Conservation (phyloP, 805 yeast genomes). For the Wickerhamiella azymoides region DNA sequence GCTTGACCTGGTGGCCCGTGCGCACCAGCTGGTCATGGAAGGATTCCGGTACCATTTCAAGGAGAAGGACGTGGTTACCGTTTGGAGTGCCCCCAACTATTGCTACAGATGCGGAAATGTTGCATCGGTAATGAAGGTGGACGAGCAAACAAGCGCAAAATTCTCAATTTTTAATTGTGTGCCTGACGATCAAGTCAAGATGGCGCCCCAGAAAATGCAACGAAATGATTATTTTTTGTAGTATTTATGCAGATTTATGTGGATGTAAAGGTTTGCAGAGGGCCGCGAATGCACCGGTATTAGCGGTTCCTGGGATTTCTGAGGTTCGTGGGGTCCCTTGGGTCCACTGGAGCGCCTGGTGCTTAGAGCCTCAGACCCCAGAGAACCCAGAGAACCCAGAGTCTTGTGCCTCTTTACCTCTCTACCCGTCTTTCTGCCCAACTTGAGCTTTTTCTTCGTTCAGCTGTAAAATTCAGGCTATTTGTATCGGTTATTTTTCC, state of each 20-base stretch:
- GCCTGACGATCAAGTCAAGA: constrained; percentile 41
- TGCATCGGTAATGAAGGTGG: constrained; percentile 95
- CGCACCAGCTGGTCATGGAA: constrained; percentile 97
- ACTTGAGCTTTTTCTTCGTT: too few species aligned
- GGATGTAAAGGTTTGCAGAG: too few species aligned
- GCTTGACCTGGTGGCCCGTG: constrained; percentile 77
- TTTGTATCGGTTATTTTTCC: too few species aligned
- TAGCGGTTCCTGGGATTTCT: too few species aligned
- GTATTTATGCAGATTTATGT: not conserved
- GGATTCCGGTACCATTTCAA: constrained; percentile 94
- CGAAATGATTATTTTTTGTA: constrained; percentile 29
- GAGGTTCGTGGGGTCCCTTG: too few species aligned
- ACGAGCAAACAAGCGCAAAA: constrained; percentile 71
- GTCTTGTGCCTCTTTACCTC: too few species aligned
- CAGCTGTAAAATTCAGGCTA: too few species aligned
- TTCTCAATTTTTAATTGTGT: constrained; percentile 93
- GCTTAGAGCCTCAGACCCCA: too few species aligned
- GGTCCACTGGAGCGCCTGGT: too few species aligned
- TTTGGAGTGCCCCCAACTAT: constrained; percentile 95
- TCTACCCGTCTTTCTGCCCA: too few species aligned
- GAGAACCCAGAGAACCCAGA: too few species aligned
- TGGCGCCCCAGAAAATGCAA: constrained; percentile 27
- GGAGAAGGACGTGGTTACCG: constrained; percentile 92
- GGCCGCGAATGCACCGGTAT: too few species aligned
- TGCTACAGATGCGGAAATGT: constrained; percentile 97